These are phyloP conservation scores for Scheffersomyces lignicola DNA, from an alignment of 1,139 yeast species.

Conservation along the genomic window DNA sequence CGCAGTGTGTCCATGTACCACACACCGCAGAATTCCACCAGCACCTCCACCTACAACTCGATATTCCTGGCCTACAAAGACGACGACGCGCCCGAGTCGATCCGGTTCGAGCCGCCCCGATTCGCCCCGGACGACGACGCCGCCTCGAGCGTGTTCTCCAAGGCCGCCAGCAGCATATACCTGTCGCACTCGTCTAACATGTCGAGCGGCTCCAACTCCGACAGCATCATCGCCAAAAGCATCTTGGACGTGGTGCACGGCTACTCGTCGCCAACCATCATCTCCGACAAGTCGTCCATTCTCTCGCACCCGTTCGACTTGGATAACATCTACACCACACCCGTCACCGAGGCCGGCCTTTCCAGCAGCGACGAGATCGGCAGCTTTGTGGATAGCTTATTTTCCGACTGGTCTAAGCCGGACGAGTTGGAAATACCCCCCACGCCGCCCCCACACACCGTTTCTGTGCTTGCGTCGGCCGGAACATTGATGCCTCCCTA, in stretches of 20 bases:
- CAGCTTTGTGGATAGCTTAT: constrained; percentile 8
- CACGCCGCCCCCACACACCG: constrained; percentile 1
- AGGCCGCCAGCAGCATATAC: constrained; percentile 2
- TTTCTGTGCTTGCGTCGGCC: background rate
- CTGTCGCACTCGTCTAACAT: constrained; percentile 1
- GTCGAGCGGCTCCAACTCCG: constrained; percentile 5
- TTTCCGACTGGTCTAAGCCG: constrained; percentile 3
- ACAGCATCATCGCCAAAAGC: constrained; percentile 12
- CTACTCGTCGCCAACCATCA: constrained; percentile 6
- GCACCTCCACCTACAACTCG: too few relatives aligned
- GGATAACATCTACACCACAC: background rate
- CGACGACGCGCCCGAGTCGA: too few relatives aligned
- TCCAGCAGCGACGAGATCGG: background rate
- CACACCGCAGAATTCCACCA: too few relatives aligned
- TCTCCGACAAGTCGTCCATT: constrained; percentile 1
- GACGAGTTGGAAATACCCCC: background rate
- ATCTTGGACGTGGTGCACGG: constrained; percentile 14
- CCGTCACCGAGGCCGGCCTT: background rate
- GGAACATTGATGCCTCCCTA: too few relatives aligned
- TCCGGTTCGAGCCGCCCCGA: too few relatives aligned
- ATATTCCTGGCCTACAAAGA: too few relatives aligned
- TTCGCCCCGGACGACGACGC: constrained; percentile 1
- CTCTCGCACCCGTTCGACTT: background rate
- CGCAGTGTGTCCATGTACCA: too few relatives aligned
- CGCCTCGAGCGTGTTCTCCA: constrained; percentile 1